phyloP scores from a whole-genome alignment of 164 flowering plant species.

The Vitis vinifera region ASM3070453v1 NC_081805.1:5789501-5790000 shows the following conservation, averaged over 20 bases:
- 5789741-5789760: slow-evolving; percentile 53
- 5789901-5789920: too few species aligned
- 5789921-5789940: too few species aligned
- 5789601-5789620: neutral
- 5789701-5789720: slow-evolving; percentile 97
- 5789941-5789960: too few species aligned
- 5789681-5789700: neutral
- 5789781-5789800: neutral
- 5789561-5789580: neutral
- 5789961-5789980: too few species aligned
- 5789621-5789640: neutral
- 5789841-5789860: neutral
- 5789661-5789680: neutral
- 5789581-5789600: neutral
- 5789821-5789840: neutral
- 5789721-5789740: slow-evolving; percentile 85
- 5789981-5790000: too few species aligned
- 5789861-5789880: too few species aligned
- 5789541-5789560: neutral
- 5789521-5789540: neutral
- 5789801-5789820: neutral
- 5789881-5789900: too few species aligned
- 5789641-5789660: neutral
- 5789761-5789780: slow-evolving; percentile 67
- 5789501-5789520: too few species aligned